Base-by-base conservation (phyloP, 2,329 filamentous ascomycete species). In the Orbilia oligospora region DNA sequence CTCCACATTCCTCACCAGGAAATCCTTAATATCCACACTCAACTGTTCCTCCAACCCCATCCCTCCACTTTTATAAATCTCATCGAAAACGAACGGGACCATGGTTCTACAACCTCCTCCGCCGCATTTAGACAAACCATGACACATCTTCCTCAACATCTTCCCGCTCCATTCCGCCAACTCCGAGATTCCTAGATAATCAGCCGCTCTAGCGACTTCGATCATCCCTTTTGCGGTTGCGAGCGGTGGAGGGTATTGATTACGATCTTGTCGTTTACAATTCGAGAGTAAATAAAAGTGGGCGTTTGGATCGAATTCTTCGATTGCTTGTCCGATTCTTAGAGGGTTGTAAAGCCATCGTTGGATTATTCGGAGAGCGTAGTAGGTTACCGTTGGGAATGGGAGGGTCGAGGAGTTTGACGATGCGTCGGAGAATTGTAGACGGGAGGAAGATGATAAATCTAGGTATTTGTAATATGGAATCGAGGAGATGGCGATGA, bases 171-270 rank as follows among this genome's bases (percentile, higher is more conserved):
- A 81, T 6, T 49, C 63, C 16, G 76, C 58, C n/a, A 81, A 55
- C 38, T 81, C 67, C 22, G 71, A 20, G 2, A 76, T 67, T 5
- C 79, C 72, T 6, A 81, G 67, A 46, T 81, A 81, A 72, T 81
- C 80, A 24, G 80, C 80, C 65, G 80, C 80, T 16, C 72, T 65
- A 1, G 80, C 79, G n/a, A 81, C 79, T 20, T 81, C 79, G 8
- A 81, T 61, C n/a, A 81, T 20, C 14, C 67, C 67, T 36, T 61
- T 71, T 46, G 80, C 80, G 2, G 79, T 79, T 0, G 63, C 53
- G 2, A 72, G 2, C 5, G 75, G 75, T 3, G 75, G 63, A 3
- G 68, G 55, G 41, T 72, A 63, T 9, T 53, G 53, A 55, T 69
- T 78, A 5, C 48, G 51, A 41, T 72, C 75, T 10, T 64, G 63